These are phyloP conservation scores for Hippophae rhamnoides DNA, from an alignment of 306 rosid species.

Conservation along the genomic window DNA sequence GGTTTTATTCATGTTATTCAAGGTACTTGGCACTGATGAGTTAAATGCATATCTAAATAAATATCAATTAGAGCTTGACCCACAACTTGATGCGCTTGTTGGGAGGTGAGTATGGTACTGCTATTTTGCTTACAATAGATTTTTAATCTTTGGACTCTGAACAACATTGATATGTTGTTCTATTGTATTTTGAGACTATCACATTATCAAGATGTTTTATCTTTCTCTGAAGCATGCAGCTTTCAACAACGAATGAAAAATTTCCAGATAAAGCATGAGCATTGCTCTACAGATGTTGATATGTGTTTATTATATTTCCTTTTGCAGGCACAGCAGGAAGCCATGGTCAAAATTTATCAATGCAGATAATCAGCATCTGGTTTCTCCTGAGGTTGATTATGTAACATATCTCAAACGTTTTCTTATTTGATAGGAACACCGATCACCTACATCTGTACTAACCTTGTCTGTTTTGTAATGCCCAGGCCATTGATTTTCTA, in stretches of 20 bases:
- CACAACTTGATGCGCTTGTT: conserved; percentile 41
- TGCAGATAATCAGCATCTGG: conserved; percentile 77
- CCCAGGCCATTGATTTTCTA: conserved; percentile 87
- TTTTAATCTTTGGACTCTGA: too few relatives aligned
- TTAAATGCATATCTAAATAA: conserved; percentile 36
- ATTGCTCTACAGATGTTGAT: not conserved
- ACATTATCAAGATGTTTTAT: too few relatives aligned
- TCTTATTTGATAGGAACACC: too few relatives aligned
- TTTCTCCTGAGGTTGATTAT: conserved; percentile 70
- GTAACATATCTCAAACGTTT: not conserved
- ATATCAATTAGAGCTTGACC: conserved; percentile 38
- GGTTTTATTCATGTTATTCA: not conserved
- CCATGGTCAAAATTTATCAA: conserved; percentile 86
- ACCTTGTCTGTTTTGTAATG: not conserved
- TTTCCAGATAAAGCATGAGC: not conserved
- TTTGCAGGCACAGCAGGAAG: conserved; percentile 76
- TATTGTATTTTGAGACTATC: too few relatives aligned
- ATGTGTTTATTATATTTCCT: conserved; percentile 11
- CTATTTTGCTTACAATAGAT: not conserved
- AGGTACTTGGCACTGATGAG: conserved; percentile 46
- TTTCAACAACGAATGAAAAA: not conserved
- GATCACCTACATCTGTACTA: not conserved
- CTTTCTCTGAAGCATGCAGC: too few relatives aligned
- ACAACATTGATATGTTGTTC: too few relatives aligned
- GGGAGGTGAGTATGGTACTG: conserved; percentile 30